Evolutionary conservation across 2,329 filamentous ascomycete genomes (phyloP).

Genomic region (Drechslerella coelobrocha): DNA sequence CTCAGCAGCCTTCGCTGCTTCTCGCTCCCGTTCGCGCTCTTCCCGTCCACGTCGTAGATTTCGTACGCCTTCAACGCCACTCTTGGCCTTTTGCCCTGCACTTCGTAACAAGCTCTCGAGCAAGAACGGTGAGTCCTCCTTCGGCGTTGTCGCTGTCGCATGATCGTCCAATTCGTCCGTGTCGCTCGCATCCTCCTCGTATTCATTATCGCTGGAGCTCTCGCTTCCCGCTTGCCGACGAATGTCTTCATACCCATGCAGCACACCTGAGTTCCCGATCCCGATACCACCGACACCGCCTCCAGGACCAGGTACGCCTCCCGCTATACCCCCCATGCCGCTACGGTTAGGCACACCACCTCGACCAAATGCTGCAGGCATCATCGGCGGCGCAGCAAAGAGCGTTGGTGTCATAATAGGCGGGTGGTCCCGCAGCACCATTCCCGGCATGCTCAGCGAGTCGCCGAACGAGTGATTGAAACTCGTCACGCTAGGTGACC

Average conservation of each 20-base stretch:
- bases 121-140: conserved; percentile 47
- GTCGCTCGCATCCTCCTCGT: conserved; percentile 43
- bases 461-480: conserved; percentile 55
- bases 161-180: conserved; percentile 43
- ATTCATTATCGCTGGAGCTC: conserved; percentile 49
- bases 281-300: neutral
- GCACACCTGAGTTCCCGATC: neutral
- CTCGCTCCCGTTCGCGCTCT: conserved; percentile 62
- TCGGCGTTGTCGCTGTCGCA: conserved; percentile 35
- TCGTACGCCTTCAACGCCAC: conserved; percentile 39
- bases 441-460: conserved; percentile 52
- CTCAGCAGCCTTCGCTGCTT: conserved; percentile 70
- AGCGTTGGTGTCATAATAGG: conserved; percentile 55
- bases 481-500: conserved; percentile 54
- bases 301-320: conserved; percentile 18
- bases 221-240: conserved; percentile 31
- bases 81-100: conserved; percentile 50
- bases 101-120: conserved; percentile 45
- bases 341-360: conserved; percentile 35
- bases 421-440: conserved; percentile 48
- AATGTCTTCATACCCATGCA: conserved; percentile 2
- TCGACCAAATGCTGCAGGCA: conserved; percentile 33
- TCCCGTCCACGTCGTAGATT: conserved; percentile 68
- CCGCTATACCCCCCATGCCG: neutral
- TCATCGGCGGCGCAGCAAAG: conserved; percentile 54